Evolutionary conservation across 768 basidiomycete genomes (phyloP).

Genomic region (Lactarius pseudohatsudake): DNA sequence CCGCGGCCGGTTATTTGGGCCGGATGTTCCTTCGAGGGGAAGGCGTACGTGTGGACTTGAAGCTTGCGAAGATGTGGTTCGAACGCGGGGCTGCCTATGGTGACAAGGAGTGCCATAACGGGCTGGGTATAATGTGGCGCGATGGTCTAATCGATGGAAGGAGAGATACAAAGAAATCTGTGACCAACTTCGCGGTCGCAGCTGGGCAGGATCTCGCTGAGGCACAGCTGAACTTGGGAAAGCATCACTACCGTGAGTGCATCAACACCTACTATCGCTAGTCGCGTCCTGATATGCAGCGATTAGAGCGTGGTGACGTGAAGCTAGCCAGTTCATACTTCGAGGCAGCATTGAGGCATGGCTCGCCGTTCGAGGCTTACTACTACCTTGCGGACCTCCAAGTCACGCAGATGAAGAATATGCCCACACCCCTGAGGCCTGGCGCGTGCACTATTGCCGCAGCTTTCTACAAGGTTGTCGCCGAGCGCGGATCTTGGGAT

Average conservation of each 20-base stretch:
- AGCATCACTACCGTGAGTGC: conserved; percentile 61
- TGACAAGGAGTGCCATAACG: conserved; percentile 88
- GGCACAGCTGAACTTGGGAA: conserved; percentile 88
- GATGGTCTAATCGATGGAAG: conserved; percentile 78
- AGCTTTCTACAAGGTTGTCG: conserved; percentile 89
- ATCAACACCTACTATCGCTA: conserved; percentile 12
- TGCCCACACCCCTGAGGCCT: conserved; percentile 50
- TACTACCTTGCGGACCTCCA: conserved; percentile 90
- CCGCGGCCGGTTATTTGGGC: conserved; percentile 85
- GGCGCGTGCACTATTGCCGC: conserved; percentile 89
- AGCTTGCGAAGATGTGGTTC: conserved; percentile 89
- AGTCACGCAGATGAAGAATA: conserved; percentile 50
- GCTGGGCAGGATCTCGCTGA: conserved; percentile 89
- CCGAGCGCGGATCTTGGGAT: conserved; percentile 88
- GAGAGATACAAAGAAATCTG: conserved; percentile 61
- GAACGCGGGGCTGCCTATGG: conserved; percentile 78
- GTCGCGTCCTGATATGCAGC: conserved; percentile 16
- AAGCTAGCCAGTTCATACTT: conserved; percentile 68
- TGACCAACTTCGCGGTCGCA: conserved; percentile 69
- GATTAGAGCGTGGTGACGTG: conserved; percentile 66
- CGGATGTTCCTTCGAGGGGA: conserved; percentile 95
- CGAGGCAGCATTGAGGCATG: conserved; percentile 80
- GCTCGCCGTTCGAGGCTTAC: conserved; percentile 92
- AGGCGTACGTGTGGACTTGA: conserved; percentile 75
- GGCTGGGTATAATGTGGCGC: conserved; percentile 87